Evolutionary conservation across 1,284 basidiomycete species (phyloP), one percentile per base, ranked within the genome.

Genomic region (Inonotus hispidus): DNA sequence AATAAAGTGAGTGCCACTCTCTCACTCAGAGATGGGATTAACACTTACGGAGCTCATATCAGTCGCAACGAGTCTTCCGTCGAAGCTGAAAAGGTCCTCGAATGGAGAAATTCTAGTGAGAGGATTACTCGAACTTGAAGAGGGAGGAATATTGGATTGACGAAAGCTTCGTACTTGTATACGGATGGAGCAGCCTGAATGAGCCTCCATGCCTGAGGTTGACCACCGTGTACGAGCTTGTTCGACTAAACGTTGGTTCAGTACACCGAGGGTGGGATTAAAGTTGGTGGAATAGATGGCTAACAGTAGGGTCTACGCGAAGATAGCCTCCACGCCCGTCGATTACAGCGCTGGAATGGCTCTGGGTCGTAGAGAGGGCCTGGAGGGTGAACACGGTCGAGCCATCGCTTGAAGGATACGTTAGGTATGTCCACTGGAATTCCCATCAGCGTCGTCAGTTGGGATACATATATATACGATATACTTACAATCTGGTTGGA

Each of bases 361-460:
- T 54, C 47, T 53, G 49, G 6, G 37, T 13, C 6, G 56, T 54
- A n/a, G 50, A 58, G 25, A 54, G 23, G 11, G 52, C 16, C 39
- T 62, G 61, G 5, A 62, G 55, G 3, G 60, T 62, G 49, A 62
- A 62, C 1, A 62, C 56, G 25, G 38, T 62, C 25, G 52, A 49
- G 19, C 56, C 56, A 32, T n/a, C 46, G 39, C n/a, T 46, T 27
- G 61, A 53, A 39, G 61, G 61, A 37, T 62, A 62, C 10, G 50
- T 45, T 3, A 61, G 46, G 29, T 61, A 61, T 19, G 54, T 61
- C 60, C 60, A 61, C 60, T 61, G 29, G 35, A 41, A 45, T 4
- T 45, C 3, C 3, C 13, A 14, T n/a, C 32, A 21, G 43, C n/a
- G n/a, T n/a, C n/a, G n/a, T n/a, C n/a, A n/a, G n/a, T n/a, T n/a